Conservation (phyloP, 2,329 filamentous ascomycete genomes). For the Monosporascus sp. region DNA sequence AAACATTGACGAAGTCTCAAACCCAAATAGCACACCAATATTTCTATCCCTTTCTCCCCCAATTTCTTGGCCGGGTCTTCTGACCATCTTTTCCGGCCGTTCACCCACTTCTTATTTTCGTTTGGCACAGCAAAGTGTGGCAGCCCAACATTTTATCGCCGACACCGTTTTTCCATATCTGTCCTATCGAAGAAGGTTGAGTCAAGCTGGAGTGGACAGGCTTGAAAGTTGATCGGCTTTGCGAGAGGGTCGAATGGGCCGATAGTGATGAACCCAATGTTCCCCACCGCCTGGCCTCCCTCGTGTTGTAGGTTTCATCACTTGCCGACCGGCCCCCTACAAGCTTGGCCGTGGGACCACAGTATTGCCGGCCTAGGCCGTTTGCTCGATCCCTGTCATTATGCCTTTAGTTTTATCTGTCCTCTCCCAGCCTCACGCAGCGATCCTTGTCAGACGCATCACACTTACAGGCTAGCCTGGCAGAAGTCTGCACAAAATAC, state of each 20-base stretch:
- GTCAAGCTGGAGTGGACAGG: background rate
- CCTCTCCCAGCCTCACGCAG: background rate
- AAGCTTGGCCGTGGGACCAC: no score
- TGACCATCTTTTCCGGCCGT: background rate
- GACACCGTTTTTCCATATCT: no score
- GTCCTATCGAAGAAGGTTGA: no score
- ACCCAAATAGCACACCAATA: background rate
- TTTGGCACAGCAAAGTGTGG: background rate
- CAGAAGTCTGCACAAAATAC: background rate
- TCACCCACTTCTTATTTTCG: background rate
- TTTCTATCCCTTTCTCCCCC: background rate
- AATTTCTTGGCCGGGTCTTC: background rate
- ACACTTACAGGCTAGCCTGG: background rate
- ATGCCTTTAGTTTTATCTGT: background rate
- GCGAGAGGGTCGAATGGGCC: background rate
- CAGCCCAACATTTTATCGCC: no score
- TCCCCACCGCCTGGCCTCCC: background rate
- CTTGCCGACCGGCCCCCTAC: background rate
- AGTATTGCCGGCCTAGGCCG: no score
- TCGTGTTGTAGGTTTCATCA: background rate
- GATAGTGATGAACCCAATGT: background rate
- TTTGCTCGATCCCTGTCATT: background rate
- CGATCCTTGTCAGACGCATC: background rate
- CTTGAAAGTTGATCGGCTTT: no score
- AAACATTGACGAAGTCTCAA: background rate